phyloP scores from a whole-genome alignment of 2,329 filamentous ascomycete species.

The Cladophialophora bantiana region DNA sequence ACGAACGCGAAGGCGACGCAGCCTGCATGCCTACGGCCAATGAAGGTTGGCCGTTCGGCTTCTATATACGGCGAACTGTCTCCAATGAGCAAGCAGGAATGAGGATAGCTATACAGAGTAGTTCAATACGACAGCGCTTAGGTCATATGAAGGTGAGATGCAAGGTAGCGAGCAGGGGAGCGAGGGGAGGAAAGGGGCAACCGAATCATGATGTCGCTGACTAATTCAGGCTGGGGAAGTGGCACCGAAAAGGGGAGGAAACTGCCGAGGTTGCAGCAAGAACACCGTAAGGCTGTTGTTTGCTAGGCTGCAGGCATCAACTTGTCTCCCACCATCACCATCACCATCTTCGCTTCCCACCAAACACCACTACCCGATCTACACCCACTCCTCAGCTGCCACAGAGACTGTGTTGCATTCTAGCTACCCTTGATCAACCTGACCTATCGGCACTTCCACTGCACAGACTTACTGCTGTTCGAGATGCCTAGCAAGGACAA shows the following conservation, averaged over 20 bases:
- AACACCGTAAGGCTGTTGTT: not conserved
- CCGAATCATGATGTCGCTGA: not conserved
- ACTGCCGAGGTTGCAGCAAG: not conserved
- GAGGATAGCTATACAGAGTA: not conserved
- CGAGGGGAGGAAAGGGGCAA: not conserved
- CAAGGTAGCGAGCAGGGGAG: not conserved
- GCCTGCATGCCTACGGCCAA: not conserved
- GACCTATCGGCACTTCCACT: not conserved
- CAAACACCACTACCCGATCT: not conserved
- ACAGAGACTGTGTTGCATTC: not conserved
- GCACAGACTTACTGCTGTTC: not conserved
- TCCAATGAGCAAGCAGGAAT: not conserved
- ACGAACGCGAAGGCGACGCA: not conserved
- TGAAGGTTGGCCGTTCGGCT: not conserved
- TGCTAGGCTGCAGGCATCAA: too few species aligned
- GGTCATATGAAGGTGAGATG: not conserved
- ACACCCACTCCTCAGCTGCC: not conserved
- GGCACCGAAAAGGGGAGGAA: not conserved
- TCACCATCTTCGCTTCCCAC: not conserved
- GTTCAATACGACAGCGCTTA: not conserved
- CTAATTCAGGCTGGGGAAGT: not conserved
- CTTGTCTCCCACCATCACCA: too few species aligned
- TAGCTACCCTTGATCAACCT: not conserved
- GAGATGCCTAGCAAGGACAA: constrained; percentile 22
- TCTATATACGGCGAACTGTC: not conserved